Conservation (phyloP, 345 rosid genomes). For the Raphanus sativus region DNA sequence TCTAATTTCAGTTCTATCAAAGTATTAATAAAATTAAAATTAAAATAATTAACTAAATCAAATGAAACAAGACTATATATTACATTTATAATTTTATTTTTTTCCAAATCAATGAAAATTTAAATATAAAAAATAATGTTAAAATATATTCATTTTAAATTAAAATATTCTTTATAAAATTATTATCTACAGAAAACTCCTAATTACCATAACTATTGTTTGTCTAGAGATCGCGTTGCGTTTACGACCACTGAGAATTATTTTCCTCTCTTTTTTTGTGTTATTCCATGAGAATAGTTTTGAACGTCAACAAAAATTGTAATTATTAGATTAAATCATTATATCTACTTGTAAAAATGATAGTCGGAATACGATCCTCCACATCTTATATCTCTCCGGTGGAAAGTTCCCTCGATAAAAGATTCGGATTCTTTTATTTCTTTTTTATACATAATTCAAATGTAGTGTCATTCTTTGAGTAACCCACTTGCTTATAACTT, state of each 20-base stretch:
- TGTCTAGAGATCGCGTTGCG: slow-evolving; percentile 33
- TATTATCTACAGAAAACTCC: too few relatives aligned
- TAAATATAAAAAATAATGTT: too few relatives aligned
- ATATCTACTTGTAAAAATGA: slow-evolving; percentile 23
- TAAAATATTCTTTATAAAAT: too few relatives aligned
- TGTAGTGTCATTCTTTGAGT: not conserved
- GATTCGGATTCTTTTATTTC: slow-evolving; percentile 20
- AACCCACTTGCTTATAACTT: slow-evolving; percentile 22
- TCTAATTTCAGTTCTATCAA: too few relatives aligned
- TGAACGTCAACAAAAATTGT: not conserved
- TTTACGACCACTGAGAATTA: slow-evolving; percentile 28
- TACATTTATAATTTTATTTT: too few relatives aligned
- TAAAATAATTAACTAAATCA: too few relatives aligned
- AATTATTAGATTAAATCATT: not conserved
- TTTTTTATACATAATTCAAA: not conserved
- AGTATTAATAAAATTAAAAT: too few relatives aligned
- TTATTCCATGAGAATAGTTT: slow-evolving; percentile 23
- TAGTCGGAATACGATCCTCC: slow-evolving; percentile 33
- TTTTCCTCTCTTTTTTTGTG: not conserved
- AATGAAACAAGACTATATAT: too few relatives aligned
- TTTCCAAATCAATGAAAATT: too few relatives aligned
- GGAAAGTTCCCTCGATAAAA: slow-evolving; percentile 13
- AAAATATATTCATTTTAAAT: too few relatives aligned
- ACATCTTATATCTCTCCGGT: slow-evolving; percentile 17
- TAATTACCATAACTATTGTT: not conserved